Evolutionary conservation across 2,329 filamentous ascomycete species (phyloP).

Genomic region (Xylaria polymorpha): DNA sequence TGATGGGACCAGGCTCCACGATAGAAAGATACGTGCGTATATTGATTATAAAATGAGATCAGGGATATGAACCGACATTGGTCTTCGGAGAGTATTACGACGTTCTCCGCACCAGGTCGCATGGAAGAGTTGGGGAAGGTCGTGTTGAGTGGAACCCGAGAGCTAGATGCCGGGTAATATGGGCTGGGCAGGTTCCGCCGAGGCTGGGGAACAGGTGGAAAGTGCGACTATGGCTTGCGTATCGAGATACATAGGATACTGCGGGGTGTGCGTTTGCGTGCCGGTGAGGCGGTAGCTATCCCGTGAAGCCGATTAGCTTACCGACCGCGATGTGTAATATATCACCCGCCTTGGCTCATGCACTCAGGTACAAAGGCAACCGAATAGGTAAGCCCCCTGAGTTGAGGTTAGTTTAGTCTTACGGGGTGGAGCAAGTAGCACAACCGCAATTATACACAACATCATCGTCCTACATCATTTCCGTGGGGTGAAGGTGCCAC

Average conservation of each 20-base stretch:
- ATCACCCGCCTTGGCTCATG: conserved; percentile 11
- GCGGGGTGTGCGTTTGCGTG: not conserved
- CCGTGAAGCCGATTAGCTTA: conserved; percentile 27
- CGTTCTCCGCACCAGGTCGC: conserved; percentile 32
- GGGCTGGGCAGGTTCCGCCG: not conserved
- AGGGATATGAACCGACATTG: conserved; percentile 16
- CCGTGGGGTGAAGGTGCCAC: not conserved
- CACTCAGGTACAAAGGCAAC: not conserved
- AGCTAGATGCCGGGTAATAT: conserved; percentile 24
- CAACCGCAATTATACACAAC: not conserved
- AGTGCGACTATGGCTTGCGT: not conserved
- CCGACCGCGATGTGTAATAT: not conserved
- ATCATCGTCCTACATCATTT: not conserved
- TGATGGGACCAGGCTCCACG: not conserved
- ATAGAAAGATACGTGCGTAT: conserved; percentile 8
- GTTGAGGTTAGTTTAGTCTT: not conserved
- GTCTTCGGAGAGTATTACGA: conserved; percentile 4
- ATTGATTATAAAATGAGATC: conserved; percentile 9
- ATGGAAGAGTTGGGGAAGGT: conserved; percentile 25
- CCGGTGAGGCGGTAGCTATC: conserved; percentile 25
- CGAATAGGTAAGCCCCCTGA: not conserved
- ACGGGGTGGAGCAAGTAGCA: not conserved
- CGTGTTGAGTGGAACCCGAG: conserved; percentile 4
- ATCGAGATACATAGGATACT: not conserved
- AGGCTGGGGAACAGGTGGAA: conserved; percentile 1